Evolutionary conservation across 768 basidiomycete species (phyloP).

Genomic region (Boletus patriciae): DNA sequence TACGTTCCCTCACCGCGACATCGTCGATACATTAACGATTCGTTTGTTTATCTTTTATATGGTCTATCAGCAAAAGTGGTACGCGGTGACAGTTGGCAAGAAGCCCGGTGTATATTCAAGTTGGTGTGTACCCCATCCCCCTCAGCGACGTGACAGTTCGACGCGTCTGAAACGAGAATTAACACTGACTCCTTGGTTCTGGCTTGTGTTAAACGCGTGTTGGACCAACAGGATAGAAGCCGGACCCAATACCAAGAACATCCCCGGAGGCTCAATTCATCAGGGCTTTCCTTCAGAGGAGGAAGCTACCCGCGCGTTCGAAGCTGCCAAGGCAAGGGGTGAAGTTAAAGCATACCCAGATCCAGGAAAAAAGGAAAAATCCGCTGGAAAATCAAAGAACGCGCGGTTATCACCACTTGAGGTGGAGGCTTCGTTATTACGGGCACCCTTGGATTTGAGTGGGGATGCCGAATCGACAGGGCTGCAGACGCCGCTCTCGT

Average conservation of each 20-base stretch:
- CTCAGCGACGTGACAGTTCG: constrained; percentile 4
- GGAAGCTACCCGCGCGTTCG: constrained; percentile 40
- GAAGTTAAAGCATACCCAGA: constrained; percentile 25
- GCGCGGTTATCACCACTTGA: constrained; percentile 17
- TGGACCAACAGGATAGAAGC: constrained; percentile 45
- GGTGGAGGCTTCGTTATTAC: constrained; percentile 17
- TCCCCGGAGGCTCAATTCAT: constrained; percentile 42
- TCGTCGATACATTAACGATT: neutral
- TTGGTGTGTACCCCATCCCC: constrained; percentile 18
- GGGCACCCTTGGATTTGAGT: constrained; percentile 7
- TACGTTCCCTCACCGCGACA: constrained; percentile 1
- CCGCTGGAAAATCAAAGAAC: constrained; percentile 3
- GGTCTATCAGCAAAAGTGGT: constrained; percentile 25
- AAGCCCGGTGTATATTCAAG: constrained; percentile 32
- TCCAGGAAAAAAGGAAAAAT: neutral
- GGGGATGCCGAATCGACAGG: neutral
- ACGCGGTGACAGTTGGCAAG: constrained; percentile 31
- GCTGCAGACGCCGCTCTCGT: neutral
- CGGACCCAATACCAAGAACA: constrained; percentile 41
- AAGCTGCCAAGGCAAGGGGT: constrained; percentile 29
- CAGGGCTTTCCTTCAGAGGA: constrained; percentile 45
- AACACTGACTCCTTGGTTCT: constrained; percentile 25
- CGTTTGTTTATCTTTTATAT: neutral
- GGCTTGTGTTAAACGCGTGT: constrained; percentile 2
- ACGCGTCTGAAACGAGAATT: constrained; percentile 19